Percentiles rank a stretch among this genome's conserved stretches.
Conservation (phyloP, 2,329 filamentous ascomycete genomes). For the Fusarium brachygibbosum region DNA sequence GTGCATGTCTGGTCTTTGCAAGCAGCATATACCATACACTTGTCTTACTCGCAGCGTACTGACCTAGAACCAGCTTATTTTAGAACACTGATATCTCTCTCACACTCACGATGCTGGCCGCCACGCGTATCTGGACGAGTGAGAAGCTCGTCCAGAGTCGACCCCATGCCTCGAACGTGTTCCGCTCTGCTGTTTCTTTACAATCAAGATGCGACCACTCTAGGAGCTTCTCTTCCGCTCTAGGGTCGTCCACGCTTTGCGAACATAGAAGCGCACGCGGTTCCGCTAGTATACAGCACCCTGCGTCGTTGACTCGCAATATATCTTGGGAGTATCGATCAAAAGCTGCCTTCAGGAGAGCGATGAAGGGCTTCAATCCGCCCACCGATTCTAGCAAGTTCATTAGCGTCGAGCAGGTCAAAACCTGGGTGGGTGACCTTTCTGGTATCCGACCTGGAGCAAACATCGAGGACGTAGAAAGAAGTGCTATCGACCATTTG, state of each 20-base stretch:
- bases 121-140: slow-evolving; percentile 49
- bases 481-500: slow-evolving; percentile 60
- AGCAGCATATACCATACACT: neutral
- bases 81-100: slow-evolving; percentile 10
- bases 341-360: slow-evolving; percentile 57
- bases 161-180: slow-evolving; percentile 15
- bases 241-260: slow-evolving; percentile 61
- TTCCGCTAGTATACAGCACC: slow-evolving; percentile 60
- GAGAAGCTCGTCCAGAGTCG: slow-evolving; percentile 47
- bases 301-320: slow-evolving; percentile 60
- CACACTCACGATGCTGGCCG: slow-evolving; percentile 43
- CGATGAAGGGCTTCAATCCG: slow-evolving; percentile 54
- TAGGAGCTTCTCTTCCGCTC: slow-evolving; percentile 64
- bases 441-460: slow-evolving; percentile 56
- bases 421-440: slow-evolving; percentile 55
- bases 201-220: slow-evolving; percentile 42
- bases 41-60: slow-evolving; percentile 1
- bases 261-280: slow-evolving; percentile 60
- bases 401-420: slow-evolving; percentile 54
- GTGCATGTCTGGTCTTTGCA: neutral
- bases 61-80: slow-evolving; percentile 1
- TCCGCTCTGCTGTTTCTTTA: slow-evolving; percentile 32
- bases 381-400: slow-evolving; percentile 57
- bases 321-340: slow-evolving; percentile 62
- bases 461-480: slow-evolving; percentile 61